Conservation (phyloP, 257 asterid genomes). For the Ligustrum vulgare region DNA sequence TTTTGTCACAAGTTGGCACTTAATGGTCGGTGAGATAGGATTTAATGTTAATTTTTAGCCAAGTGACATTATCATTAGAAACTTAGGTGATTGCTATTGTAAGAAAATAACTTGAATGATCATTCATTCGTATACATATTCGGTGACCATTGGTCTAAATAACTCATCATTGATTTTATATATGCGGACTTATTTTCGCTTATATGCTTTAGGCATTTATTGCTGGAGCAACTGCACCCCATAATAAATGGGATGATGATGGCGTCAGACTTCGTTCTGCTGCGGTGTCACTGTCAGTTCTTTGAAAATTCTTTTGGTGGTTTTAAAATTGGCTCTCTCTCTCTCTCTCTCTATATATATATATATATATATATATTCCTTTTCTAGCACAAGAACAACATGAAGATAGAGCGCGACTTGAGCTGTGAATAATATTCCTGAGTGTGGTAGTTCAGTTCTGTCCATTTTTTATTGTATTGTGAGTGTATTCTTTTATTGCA, state of each 20-base stretch:
- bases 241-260: slow-evolving; percentile 64
- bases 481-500: too few species aligned
- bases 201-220: slow-evolving; percentile 51
- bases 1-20: background rate
- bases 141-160: background rate
- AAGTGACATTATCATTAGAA: too few species aligned
- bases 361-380: background rate
- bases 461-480: background rate
- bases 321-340: background rate
- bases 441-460: background rate
- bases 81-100: too few species aligned
- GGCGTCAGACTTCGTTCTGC: slow-evolving; percentile 89
- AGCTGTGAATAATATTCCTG: background rate
- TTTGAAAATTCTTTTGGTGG: slow-evolving; percentile 15
- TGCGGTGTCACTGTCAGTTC: slow-evolving; percentile 71
- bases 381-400: background rate
- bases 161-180: background rate
- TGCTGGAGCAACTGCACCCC: slow-evolving; percentile 89
- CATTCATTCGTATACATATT: background rate
- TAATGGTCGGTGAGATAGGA: too few species aligned
- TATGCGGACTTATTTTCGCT: background rate
- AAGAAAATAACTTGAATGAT: background rate
- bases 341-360: too few species aligned
- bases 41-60: too few species aligned
- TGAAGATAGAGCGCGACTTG: background rate